Conservation (phyloP, 2,329 filamentous ascomycete genomes). For the Aspergillus cejpii region DNA sequence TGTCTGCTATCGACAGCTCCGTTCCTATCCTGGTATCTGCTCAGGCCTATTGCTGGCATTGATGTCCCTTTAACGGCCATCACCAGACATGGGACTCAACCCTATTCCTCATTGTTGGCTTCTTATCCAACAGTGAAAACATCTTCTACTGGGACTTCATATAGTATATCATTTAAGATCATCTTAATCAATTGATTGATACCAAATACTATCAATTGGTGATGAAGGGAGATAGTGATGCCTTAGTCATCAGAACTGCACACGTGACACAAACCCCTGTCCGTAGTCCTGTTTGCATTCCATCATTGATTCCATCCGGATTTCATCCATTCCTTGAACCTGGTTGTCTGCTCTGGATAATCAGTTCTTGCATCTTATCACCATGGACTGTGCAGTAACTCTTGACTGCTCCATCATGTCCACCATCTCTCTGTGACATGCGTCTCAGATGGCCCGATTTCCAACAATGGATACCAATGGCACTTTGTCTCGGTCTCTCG, state of each 20-base stretch:
- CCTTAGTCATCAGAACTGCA: neutral
- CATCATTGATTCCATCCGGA: neutral
- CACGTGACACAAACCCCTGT: neutral
- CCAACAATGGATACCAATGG: slow-evolving; percentile 29
- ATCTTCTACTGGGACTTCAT: too few relatives aligned
- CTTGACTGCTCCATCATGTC: slow-evolving; percentile 1
- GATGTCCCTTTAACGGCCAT: too few relatives aligned
- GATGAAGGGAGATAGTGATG: too few relatives aligned
- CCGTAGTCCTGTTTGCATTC: neutral
- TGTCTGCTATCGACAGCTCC: too few relatives aligned
- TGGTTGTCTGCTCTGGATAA: neutral
- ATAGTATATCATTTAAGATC: too few relatives aligned
- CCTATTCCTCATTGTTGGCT: too few relatives aligned
- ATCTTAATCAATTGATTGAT: neutral
- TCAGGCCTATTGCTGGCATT: too few relatives aligned
- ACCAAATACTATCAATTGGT: too few relatives aligned
- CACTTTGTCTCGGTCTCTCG: slow-evolving; percentile 30
- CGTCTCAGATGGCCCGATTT: slow-evolving; percentile 11
- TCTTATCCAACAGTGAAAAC: too few relatives aligned
- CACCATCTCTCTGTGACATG: slow-evolving; percentile 10
- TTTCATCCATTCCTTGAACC: neutral
- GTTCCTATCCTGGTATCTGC: too few relatives aligned
- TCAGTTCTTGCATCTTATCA: neutral
- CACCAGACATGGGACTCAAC: too few relatives aligned
- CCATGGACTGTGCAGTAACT: neutral